Evolutionary conservation across 108 stramenopile species (phyloP).

Genomic region (Cyclostephanos tholiformis): DNA sequence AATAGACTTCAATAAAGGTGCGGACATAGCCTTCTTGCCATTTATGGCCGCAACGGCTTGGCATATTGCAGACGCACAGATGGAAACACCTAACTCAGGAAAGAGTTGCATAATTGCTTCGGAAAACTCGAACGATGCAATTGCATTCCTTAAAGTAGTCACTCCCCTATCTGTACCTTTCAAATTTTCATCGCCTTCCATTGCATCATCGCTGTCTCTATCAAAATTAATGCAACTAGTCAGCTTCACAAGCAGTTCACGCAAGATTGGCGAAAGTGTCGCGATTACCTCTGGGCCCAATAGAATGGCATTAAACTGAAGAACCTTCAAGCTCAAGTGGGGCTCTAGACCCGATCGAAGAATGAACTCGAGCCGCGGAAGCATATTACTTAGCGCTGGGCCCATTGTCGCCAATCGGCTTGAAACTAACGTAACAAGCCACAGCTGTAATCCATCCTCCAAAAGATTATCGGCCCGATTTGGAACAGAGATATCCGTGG

Average conservation of each 20-base stretch:
- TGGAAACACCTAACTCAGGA: conserved; percentile 31
- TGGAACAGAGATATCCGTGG: conserved; percentile 36
- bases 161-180: conserved; percentile 23
- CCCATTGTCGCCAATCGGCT: conserved; percentile 38
- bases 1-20: conserved; percentile 25
- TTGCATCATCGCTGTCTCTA: conserved; percentile 15
- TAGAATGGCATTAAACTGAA: conserved; percentile 41
- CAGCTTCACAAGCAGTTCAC: conserved; percentile 31
- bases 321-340: conserved; percentile 39
- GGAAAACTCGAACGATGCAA: conserved; percentile 35
- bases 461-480: conserved; percentile 39
- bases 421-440: conserved; percentile 35
- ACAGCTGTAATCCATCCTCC: conserved; percentile 42
- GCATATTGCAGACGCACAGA: conserved; percentile 25
- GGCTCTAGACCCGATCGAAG: conserved; percentile 35
- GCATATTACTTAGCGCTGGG: conserved; percentile 26
- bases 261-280: conserved; percentile 26
- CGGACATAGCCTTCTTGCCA: conserved; percentile 8
- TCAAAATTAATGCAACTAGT: conserved; percentile 33
- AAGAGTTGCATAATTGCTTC: conserved; percentile 41
- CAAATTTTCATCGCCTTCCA: conserved; percentile 20
- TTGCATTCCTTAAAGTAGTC: conserved; percentile 31
- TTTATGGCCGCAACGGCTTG: conserved; percentile 22
- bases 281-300: conserved; percentile 37
- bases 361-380: conserved; percentile 37